A percentile compares a stretch with the other conserved stretches of the same genome.
phyloP scores from a whole-genome alignment of 441 rosid genomes.

The Adansonia rubrostipa region DNA sequence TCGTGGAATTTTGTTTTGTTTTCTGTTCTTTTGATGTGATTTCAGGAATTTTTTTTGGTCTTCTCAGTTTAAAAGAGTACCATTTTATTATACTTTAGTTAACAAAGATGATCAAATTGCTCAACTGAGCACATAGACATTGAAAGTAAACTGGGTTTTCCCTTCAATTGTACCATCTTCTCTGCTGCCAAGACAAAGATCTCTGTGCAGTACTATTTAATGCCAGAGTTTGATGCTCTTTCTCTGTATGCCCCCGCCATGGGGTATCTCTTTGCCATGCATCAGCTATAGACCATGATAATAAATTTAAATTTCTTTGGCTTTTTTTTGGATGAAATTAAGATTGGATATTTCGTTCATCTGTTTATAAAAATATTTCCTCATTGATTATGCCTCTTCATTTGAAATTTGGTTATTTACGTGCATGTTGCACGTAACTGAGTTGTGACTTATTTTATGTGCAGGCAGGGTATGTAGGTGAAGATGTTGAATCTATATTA shows the following conservation, averaged over 20 bases:
- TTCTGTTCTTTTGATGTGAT: too few relatives aligned
- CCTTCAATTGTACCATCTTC: neutral
- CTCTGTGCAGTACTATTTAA: neutral
- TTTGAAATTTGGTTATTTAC: constrained; percentile 7
- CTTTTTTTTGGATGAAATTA: too few relatives aligned
- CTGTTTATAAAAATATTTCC: constrained; percentile 21
- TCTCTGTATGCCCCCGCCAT: neutral
- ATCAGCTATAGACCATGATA: neutral
- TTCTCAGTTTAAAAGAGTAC: too few relatives aligned
- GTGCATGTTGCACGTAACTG: constrained; percentile 9
- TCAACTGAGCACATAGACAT: neutral
- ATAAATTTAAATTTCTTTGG: neutral
- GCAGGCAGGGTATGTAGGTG: constrained; percentile 99
- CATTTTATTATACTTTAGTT: too few relatives aligned
- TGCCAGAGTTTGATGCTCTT: constrained; percentile 4
- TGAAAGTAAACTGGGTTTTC: constrained; percentile 14
- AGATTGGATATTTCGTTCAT: too few relatives aligned
- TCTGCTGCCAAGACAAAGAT: neutral
- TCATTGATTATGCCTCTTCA: constrained; percentile 8
- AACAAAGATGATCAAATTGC: too few relatives aligned
- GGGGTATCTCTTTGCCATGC: neutral
- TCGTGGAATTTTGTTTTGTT: neutral
- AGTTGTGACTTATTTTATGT: constrained; percentile 27
- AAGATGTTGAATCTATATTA: constrained; percentile 96
- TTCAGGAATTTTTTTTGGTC: too few relatives aligned